Conservation (phyloP, 2,329 filamentous ascomycete species). For the Talaromyces sp. region DNA sequence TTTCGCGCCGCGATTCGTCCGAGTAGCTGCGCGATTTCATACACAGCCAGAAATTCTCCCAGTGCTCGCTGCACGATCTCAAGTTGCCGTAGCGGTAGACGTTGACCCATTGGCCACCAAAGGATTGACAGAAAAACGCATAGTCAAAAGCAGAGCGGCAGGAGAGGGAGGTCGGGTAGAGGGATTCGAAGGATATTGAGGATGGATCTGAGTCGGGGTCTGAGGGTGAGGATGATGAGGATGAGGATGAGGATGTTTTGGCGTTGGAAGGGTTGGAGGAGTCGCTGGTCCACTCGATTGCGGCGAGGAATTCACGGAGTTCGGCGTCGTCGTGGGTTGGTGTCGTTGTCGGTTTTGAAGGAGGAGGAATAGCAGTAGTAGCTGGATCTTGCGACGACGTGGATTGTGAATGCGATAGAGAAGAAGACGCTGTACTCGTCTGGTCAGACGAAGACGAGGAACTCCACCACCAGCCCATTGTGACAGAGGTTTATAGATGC, state of each 20-base stretch:
- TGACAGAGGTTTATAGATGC: background rate
- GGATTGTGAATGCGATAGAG: constrained; percentile 10
- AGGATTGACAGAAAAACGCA: constrained; percentile 88
- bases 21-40: constrained; percentile 72
- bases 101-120: constrained; percentile 86
- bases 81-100: constrained; percentile 82
- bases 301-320: constrained; percentile 49
- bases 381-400: constrained; percentile 12
- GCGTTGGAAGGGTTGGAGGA: background rate
- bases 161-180: constrained; percentile 78
- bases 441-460: constrained; percentile 23
- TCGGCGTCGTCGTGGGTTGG: constrained; percentile 44
- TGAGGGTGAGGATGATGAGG: constrained; percentile 14
- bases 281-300: constrained; percentile 36
- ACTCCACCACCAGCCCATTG: constrained; percentile 47
- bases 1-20: constrained; percentile 54
- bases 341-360: constrained; percentile 26
- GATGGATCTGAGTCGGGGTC: constrained; percentile 12
- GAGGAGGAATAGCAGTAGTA: background rate
- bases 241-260: background rate
- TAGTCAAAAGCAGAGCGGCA: constrained; percentile 87
- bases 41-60: constrained; percentile 96
- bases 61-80: constrained; percentile 74
- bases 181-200: constrained; percentile 57
- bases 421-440: background rate